A percentile compares a stretch with the other conserved stretches of the same genome.
phyloP scores from a whole-genome alignment of 2,329 filamentous ascomycete genomes.

The Scolecobasidium constrictum region DNA sequence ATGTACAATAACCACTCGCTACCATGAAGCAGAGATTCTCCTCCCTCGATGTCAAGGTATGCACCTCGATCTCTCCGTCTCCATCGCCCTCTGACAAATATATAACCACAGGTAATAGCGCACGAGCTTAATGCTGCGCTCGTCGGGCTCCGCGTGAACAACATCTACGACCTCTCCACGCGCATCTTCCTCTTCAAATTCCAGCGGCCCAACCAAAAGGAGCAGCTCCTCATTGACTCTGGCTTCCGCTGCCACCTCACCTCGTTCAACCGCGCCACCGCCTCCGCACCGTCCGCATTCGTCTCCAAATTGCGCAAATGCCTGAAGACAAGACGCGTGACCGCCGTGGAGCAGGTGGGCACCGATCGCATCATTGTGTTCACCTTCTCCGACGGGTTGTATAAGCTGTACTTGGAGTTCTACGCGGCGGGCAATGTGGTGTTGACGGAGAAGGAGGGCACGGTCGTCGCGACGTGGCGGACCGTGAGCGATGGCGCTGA shows the following conservation, averaged over 20 bases:
- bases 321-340: conserved; percentile 77
- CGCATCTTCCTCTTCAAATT: conserved; percentile 96
- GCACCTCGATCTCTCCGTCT: background rate
- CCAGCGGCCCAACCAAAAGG: conserved; percentile 75
- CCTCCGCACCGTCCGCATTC: conserved; percentile 73
- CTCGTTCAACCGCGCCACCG: conserved; percentile 77
- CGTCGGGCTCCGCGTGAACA: conserved; percentile 70
- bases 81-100: background rate
- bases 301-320: conserved; percentile 77
- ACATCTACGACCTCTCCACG: conserved; percentile 86
- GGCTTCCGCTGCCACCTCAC: conserved; percentile 95
- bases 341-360: conserved; percentile 71
- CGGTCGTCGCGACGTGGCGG: conserved; percentile 69
- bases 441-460: conserved; percentile 73
- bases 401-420: conserved; percentile 84
- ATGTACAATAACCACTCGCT: no score
- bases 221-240: conserved; percentile 85
- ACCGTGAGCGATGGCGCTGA: conserved; percentile 70
- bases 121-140: conserved; percentile 78
- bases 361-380: conserved; percentile 91
- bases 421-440: conserved; percentile 94
- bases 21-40: conserved; percentile 80
- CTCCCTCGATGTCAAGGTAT: conserved; percentile 64
- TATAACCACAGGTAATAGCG: conserved; percentile 68
- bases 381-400: conserved; percentile 82